Base-by-base conservation (phyloP, 306 rosid species). In the Fragaria vesca region DNA sequence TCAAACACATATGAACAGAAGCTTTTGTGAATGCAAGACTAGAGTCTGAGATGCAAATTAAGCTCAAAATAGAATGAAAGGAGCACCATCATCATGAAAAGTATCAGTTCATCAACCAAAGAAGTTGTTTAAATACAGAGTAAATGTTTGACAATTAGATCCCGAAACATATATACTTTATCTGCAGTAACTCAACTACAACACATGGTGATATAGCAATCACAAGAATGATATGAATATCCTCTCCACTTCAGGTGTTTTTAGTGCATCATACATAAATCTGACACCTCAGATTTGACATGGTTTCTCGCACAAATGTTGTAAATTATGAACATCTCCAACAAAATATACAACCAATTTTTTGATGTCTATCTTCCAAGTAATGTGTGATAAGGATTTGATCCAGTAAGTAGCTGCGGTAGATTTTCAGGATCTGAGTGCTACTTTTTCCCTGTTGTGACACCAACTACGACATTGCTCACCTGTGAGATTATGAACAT, bases 401-500 rank as follows among this genome's bases (percentile, higher is more conserved):
- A 38, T 13, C 71, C 28, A 47, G 50, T 69, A 63, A 76, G 52
- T 51, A 48, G 66, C 68, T 6, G 76, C 69, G 6, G 36, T n/a
- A 26, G 21, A 43, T 68, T 70, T 40, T 38, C 71, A 43, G 36
- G 12, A 38, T 38, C 24, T 9, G 1, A n/a, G 5, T 46, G 60
- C 74, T 84, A 96, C 83, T 91, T 93, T 87, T 93, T 96, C 28
- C 89, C 96, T 1, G 94, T 93, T 21, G 97, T 96, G 78, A 96
- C 91, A 1, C 99, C 99, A 63, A 96, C 97, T 2, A 91, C 99
- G 45, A 96, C 98, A 79, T 96, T 96, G 93, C 96, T 96, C 83
- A 96, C 99, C 99, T 96, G 88, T 78, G 62, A 80, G 75, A 88
- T 84, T 69, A 57, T 62, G 72, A 43, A 42, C 58, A 32, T 36